These are phyloP conservation scores for Penicillium maclennaniae DNA, from an alignment of 495 filamentous ascomycete species.

Conservation along the genomic window DNA sequence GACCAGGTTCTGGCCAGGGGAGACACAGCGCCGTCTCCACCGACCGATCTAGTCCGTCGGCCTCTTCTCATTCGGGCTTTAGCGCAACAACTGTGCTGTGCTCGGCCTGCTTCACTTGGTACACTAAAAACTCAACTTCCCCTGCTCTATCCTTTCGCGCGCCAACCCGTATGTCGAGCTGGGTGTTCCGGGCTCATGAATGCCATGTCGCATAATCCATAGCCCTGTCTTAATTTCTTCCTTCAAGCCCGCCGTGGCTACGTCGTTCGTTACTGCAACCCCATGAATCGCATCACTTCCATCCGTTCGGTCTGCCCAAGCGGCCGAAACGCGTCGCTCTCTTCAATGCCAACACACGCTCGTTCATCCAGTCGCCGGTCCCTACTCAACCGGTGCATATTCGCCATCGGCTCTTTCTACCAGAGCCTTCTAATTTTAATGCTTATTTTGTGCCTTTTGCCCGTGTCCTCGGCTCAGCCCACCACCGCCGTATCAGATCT, in stretches of 20 bases:
- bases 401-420: slow-evolving; percentile 2
- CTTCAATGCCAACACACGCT: slow-evolving; percentile 9
- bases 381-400: slow-evolving; percentile 1
- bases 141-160: slow-evolving; percentile 6
- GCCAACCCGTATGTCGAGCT: neutral
- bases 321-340: slow-evolving; percentile 4
- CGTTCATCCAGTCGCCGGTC: slow-evolving; percentile 10
- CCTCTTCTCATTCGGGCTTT: slow-evolving; percentile 11
- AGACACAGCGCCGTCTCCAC: slow-evolving; percentile 9
- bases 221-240: slow-evolving; percentile 2
- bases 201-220: slow-evolving; percentile 10
- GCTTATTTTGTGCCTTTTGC: slow-evolving; percentile 18
- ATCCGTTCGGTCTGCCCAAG: neutral
- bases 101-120: neutral
- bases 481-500: slow-evolving; percentile 3
- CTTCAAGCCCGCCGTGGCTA: slow-evolving; percentile 9
- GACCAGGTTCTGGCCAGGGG: too few species aligned
- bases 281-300: slow-evolving; percentile 3
- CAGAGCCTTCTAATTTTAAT: slow-evolving; percentile 24
- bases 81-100: neutral
- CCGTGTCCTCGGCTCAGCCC: slow-evolving; percentile 12
- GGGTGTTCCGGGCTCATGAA: neutral
- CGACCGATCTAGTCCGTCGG: slow-evolving; percentile 27
- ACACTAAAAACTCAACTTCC: slow-evolving; percentile 12
- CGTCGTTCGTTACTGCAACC: slow-evolving; percentile 19